Percentiles rank a stretch among this genome's conserved stretches.
Conservation (phyloP, 768 basidiomycete genomes). For the Boletellus ananiceps region DNA sequence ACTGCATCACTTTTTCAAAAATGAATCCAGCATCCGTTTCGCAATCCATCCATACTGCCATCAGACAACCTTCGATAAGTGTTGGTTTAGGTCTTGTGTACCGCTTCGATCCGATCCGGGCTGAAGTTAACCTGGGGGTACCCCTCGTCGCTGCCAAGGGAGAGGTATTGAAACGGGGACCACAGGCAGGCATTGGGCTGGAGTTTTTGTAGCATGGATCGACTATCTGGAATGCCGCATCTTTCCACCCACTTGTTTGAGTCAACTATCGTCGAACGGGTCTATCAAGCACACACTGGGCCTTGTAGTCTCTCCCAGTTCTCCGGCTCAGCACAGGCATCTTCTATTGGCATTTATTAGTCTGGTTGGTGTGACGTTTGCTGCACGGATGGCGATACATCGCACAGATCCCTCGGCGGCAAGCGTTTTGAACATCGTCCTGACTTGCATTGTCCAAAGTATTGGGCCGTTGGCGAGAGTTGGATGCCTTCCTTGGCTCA, state of each 20-base stretch:
- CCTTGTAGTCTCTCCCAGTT: no score
- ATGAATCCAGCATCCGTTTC: constrained; percentile 5
- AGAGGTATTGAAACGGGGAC: constrained; percentile 63
- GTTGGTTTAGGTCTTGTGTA: constrained; percentile 83
- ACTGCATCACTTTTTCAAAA: background rate
- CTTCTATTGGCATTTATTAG: no score
- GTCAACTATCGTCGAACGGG: background rate
- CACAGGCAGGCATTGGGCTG: constrained; percentile 78
- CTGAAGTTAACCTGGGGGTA: constrained; percentile 85
- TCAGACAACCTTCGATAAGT: constrained; percentile 56
- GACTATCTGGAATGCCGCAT: constrained; percentile 8
- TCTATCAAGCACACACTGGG: no score
- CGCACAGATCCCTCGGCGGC: no score
- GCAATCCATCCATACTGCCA: constrained; percentile 12
- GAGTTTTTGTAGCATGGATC: constrained; percentile 55
- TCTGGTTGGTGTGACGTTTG: no score
- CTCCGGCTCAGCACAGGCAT: no score
- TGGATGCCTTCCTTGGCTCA: no score
- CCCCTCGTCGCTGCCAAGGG: constrained; percentile 67
- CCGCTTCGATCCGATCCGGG: constrained; percentile 74
- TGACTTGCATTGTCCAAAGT: no score
- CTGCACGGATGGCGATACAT: no score
- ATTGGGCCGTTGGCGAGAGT: no score
- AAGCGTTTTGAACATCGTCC: no score
- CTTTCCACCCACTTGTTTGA: background rate